Conservation (phyloP, 495 filamentous ascomycete species). For the Lasiosphaeria ovina region DNA sequence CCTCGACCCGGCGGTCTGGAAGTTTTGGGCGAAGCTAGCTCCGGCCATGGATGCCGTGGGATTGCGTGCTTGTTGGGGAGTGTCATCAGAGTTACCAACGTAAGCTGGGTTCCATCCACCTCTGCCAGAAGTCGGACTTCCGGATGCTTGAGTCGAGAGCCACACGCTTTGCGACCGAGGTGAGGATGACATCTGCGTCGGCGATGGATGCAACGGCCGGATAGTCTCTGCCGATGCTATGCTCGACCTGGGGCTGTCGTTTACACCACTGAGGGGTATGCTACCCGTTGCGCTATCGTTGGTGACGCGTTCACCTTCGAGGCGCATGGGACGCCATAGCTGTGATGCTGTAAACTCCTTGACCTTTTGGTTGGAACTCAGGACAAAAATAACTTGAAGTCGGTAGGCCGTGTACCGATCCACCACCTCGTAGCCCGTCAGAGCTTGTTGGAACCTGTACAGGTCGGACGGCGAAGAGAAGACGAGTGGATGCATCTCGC, state of each 20-base stretch:
- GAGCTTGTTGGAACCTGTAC: conserved; percentile 11
- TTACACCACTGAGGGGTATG: not conserved
- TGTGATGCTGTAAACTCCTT: conserved; percentile 5
- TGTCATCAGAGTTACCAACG: not conserved
- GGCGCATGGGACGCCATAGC: conserved; percentile 9
- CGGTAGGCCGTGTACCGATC: conserved; percentile 8
- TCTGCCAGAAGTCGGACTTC: too few relatives aligned
- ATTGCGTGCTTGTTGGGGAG: not conserved
- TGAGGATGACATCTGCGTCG: not conserved
- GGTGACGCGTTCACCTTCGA: conserved; percentile 6
- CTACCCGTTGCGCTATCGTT: not conserved
- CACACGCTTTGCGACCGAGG: not conserved
- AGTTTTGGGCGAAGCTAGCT: not conserved
- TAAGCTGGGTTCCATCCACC: not conserved
- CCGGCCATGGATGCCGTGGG: not conserved
- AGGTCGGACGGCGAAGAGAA: not conserved
- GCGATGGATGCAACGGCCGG: not conserved
- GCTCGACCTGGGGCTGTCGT: not conserved
- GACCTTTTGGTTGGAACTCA: not conserved
- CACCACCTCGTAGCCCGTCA: conserved; percentile 11
- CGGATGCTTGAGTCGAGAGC: not conserved
- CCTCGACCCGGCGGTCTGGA: not conserved
- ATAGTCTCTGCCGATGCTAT: not conserved
- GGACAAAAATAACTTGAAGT: conserved; percentile 10
- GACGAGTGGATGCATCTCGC: conserved; percentile 2